Base-by-base conservation (phyloP, 2,329 filamentous ascomycete species). In the Penicillium griseofulvum region DNA sequence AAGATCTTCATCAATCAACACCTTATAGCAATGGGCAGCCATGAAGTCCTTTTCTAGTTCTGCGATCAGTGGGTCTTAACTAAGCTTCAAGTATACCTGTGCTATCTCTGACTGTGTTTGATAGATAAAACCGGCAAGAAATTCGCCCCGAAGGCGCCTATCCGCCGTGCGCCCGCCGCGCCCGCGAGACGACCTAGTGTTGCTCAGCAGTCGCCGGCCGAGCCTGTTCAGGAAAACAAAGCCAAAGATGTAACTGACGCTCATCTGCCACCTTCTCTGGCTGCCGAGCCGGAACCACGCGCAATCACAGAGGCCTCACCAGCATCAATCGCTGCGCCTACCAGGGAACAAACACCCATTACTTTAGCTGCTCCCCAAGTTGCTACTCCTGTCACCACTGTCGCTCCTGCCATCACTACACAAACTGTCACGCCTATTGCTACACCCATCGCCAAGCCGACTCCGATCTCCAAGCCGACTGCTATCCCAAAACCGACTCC, bases 141-240 rank as follows among this genome's bases (percentile, higher is more conserved):
- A 74, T 90, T 91, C 76, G 88, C 88, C 70, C 87, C 87, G 42
- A 90, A 88, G 76, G 83, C 83, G 61, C 83, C 83, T 33, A 78
- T 80, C 61, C 83, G 86, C 67, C 79, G 81, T 55, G 77, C 78
- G 60, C 74, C 73, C 44, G 67, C 67, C 54, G 68, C 70, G 45
- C 65, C 76, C 41, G 71, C 76, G 31, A 60, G 73, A 39, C 68
- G 71, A 53, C 67, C 75, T 38, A 78, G 74, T 61, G 68, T 71
- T 52, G 72, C 74, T 57, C 72, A 69, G 33, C 76, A 74, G 37
- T 53, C 57, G 2, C 59, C 61, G n/a, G 50, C 42, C 5, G 46
- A 39, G 6, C 41, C 47, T 26, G 7, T n/a, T 9, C 47, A 51
- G 12, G 44, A 49, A 8, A 44, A 54, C 4, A 56, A 52, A 19